Conservation (phyloP, 2,329 filamentous ascomycete genomes). For the Alternaria sp. region DNA sequence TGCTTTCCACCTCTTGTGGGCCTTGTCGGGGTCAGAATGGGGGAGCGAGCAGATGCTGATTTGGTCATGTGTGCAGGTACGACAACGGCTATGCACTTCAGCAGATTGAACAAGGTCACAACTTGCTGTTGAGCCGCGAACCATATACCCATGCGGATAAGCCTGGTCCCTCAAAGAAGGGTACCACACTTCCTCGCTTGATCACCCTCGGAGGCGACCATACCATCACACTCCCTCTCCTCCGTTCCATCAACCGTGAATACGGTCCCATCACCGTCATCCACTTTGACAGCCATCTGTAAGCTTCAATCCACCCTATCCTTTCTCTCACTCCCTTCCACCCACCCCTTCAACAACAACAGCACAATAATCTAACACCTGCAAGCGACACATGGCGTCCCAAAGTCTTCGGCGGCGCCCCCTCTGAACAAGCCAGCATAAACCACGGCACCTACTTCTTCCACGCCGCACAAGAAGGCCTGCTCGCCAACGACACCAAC, state of each 20-base stretch:
- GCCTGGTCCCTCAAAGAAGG: constrained; percentile 73
- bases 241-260: constrained; percentile 67
- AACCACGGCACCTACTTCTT: constrained; percentile 94
- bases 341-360: not conserved
- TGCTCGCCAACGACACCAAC: constrained; percentile 82
- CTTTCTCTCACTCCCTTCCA: too few relatives aligned
- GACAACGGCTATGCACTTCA: constrained; percentile 83
- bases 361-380: not conserved
- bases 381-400: constrained; percentile 72
- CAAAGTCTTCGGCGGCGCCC: constrained; percentile 86
- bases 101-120: constrained; percentile 88
- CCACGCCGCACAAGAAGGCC: constrained; percentile 79
- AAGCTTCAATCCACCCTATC: constrained; percentile 19
- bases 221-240: constrained; percentile 67
- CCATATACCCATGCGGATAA: constrained; percentile 75
- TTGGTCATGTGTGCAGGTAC: constrained; percentile 64
- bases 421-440: constrained; percentile 77
- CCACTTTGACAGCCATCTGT: constrained; percentile 70
- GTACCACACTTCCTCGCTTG: constrained; percentile 79
- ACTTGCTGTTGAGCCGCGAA: constrained; percentile 73
- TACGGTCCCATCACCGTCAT: constrained; percentile 74
- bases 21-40: too few relatives aligned
- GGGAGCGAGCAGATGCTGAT: not conserved
- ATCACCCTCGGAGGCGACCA: constrained; percentile 75
- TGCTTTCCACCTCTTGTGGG: not conserved